Evolutionary conservation across 2,329 filamentous ascomycete species (phyloP).

Genomic region (Phyllosticta capitalensis): DNA sequence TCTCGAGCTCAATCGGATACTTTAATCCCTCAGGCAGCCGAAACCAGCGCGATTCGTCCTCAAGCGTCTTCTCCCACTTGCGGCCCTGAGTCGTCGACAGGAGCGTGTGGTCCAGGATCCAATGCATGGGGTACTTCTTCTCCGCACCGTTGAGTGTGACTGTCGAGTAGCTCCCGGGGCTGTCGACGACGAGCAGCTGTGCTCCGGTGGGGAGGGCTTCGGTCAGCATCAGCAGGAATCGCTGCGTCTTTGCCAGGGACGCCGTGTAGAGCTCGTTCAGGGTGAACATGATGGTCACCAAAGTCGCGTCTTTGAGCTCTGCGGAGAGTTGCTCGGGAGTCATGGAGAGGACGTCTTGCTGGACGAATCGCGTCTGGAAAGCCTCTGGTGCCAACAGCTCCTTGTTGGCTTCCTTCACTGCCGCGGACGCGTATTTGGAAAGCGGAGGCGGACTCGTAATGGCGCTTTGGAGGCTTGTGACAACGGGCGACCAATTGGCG

Average conservation of each 20-base stretch:
- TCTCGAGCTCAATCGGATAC: constrained; percentile 81
- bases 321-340: constrained; percentile 26
- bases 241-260: constrained; percentile 65
- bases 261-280: constrained; percentile 88
- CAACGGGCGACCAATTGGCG: constrained; percentile 63
- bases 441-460: constrained; percentile 44
- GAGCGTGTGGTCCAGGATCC: constrained; percentile 77
- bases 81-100: constrained; percentile 30
- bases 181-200: constrained; percentile 78
- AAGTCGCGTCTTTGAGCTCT: constrained; percentile 21
- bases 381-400: constrained; percentile 27
- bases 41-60: constrained; percentile 78
- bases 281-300: constrained; percentile 85
- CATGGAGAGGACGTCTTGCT: constrained; percentile 42
- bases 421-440: constrained; percentile 39
- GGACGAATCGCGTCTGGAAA: constrained; percentile 29
- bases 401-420: constrained; percentile 32
- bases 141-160: constrained; percentile 49
- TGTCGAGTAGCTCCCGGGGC: constrained; percentile 86
- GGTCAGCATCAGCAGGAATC: constrained; percentile 63
- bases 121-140: constrained; percentile 84
- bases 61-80: constrained; percentile 64
- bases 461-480: constrained; percentile 47
- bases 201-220: constrained; percentile 48
- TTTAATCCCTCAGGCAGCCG: constrained; percentile 52